Evolutionary conservation across 176 grass and related monocot genomes (phyloP).

Genomic region (Otatea glauca): DNA sequence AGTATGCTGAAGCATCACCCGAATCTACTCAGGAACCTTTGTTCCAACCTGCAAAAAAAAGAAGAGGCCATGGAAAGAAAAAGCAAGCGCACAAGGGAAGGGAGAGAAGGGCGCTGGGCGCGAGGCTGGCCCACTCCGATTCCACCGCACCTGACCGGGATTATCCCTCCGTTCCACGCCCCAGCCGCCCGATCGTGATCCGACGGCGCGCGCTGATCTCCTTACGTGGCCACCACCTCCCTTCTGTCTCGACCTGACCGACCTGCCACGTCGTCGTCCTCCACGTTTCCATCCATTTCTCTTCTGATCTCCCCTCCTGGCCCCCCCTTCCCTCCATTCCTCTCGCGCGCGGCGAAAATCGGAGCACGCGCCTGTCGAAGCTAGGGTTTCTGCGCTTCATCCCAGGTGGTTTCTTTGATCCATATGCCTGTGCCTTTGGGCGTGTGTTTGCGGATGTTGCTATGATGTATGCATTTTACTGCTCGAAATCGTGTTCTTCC

Average conservation of each 20-base stretch:
- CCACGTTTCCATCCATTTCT: conserved; percentile 7
- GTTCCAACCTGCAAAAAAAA: conserved; percentile 26
- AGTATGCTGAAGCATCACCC: no score
- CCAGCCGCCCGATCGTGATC: conserved; percentile 25
- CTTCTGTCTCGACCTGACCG: neutral
- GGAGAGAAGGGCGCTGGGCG: neutral
- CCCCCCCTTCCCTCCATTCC: neutral
- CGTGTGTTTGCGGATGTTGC: neutral
- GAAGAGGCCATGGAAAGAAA: neutral
- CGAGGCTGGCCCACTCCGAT: conserved; percentile 2
- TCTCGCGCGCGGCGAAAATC: neutral
- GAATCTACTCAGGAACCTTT: no score
- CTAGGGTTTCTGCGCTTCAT: neutral
- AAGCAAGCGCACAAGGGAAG: neutral
- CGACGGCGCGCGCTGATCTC: neutral
- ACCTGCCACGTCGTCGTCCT: neutral
- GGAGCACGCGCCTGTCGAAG: neutral
- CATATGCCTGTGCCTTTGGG: no score
- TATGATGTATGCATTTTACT: neutral
- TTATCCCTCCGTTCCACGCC: neutral
- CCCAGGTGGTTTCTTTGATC: neutral
- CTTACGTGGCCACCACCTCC: conserved; percentile 29
- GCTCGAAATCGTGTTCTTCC: neutral
- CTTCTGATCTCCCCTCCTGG: neutral
- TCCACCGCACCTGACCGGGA: conserved; percentile 27